These are phyloP conservation scores for Cenococcum geophilum DNA, from an alignment of 495 filamentous ascomycete species.

Conservation along the genomic window DNA sequence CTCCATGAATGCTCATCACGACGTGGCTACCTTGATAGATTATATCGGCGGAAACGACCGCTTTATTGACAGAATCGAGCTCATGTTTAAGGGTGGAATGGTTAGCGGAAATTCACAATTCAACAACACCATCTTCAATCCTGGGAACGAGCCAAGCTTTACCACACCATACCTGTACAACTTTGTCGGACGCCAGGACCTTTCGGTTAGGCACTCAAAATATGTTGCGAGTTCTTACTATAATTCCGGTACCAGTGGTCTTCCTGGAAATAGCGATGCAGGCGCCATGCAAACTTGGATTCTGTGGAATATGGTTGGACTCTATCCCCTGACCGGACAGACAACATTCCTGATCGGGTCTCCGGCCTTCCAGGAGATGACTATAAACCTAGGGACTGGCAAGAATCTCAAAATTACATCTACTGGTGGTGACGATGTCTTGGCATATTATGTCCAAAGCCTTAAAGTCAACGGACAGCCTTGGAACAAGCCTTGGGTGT, in stretches of 20 bases:
- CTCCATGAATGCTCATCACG: slow-evolving; percentile 62
- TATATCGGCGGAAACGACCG: slow-evolving; percentile 50
- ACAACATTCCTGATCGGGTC: slow-evolving; percentile 59
- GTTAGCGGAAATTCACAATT: slow-evolving; percentile 41
- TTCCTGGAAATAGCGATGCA: slow-evolving; percentile 64
- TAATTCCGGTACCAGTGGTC: slow-evolving; percentile 39
- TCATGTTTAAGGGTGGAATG: slow-evolving; percentile 52
- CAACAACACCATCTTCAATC: slow-evolving; percentile 58
- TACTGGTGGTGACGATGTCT: slow-evolving; percentile 39
- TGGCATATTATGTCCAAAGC: slow-evolving; percentile 28
- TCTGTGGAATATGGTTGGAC: slow-evolving; percentile 64
- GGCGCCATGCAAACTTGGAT: slow-evolving; percentile 67
- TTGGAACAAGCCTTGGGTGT: slow-evolving; percentile 56
- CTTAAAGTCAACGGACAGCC: slow-evolving; percentile 30
- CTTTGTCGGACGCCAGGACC: slow-evolving; percentile 56
- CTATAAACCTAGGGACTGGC: slow-evolving; percentile 50
- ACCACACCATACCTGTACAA: slow-evolving; percentile 66
- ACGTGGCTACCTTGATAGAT: slow-evolving; percentile 54
- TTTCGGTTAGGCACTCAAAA: slow-evolving; percentile 51
- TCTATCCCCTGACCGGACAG: slow-evolving; percentile 61
- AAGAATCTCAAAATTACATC: slow-evolving; percentile 53
- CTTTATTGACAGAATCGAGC: slow-evolving; percentile 60
- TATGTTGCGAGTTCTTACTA: slow-evolving; percentile 53
- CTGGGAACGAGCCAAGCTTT: slow-evolving; percentile 66
- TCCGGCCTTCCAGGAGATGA: slow-evolving; percentile 56